Base-by-base conservation (phyloP, 371 early-diverging fungal genomes). In the Saksenaea vasiformis region DNA sequence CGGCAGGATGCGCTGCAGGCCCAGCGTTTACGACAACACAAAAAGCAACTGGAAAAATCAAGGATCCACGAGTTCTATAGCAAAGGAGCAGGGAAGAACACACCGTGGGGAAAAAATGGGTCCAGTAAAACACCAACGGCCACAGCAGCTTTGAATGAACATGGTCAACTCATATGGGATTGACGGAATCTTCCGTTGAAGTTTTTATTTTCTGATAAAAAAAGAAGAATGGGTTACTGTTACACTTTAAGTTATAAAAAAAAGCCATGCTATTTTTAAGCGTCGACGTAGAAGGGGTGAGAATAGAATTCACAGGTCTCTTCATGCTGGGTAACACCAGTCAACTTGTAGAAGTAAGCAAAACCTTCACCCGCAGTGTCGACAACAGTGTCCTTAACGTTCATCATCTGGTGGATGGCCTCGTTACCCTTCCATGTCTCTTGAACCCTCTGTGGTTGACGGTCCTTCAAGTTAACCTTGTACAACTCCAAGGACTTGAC, bases 21-120 rank as follows among this genome's bases (percentile, higher is more conserved):
- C 1, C 76, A 79, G 43, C 70, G 86, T 47, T 67, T 86, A 27
- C 72, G 78, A 24, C 69, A 77, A 44, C 87, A 87, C 65, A 76
- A 80, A 56, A 60, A 71, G 3, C 76, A 83, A 53, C 67, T 80
- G 38, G 73, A 78, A 51, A 66, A 62, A 24, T 14, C 35, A 13
- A 70, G 60, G 51, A 78, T 81, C 9, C 57, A 76, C 27, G 79
- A 74, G n/a, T 78, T 77, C 39, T 81, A 81, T 39, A 67, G 65
- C 4, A 72, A 65, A 5, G 80, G 80, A 5, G 67, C 74, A 56
- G 80, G 80, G 4, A 78, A 77, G 44, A 68, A 76, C 36, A 72
- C 72, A 15, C 72, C 73, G 36, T 76, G 76, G 74, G 73, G 76
- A 19, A 60, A 51, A n/a, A 26, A 28, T 4, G 15, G n/a, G 14